Base-by-base conservation (phyloP, 345 rosid genomes). In the Barbarea vulgaris region DNA sequence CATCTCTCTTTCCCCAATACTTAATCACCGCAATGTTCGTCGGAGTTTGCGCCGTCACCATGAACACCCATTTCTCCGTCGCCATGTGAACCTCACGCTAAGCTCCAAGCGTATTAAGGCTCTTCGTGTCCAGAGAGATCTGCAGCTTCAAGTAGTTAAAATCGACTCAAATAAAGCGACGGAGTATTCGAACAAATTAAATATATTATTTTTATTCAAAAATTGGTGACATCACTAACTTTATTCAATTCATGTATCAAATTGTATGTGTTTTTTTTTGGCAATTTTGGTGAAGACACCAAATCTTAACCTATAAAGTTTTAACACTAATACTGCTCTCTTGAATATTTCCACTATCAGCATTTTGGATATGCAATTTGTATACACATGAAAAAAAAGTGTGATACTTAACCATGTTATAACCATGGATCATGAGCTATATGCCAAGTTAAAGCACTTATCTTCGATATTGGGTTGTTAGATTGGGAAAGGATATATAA, bases 1-100 rank as follows among this genome's bases (percentile, higher is more conserved):
- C 99, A 17, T 95, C 96, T 61, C 97, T 76, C 79, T 95, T 95
- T 2, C 99, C 99, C 98, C 99, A 93, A 68, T 93, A 95, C 87
- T 95, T 95, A 5, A 95, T 90, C 77, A 95, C 99, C 0, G 99
- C 97, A 24, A 92, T 95, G 81, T 93, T 95, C 6, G 99, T 92
- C 52, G 98, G 99, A 6, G 99, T 87, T 76, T 86, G 94, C 4
- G 97, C 99, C 24, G 99, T 95, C 73, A 84, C 85, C 90, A 80
- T 86, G 67, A 84, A 72, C 13, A 90, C 85, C 99, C 99, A 95
- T 72, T 72, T 72, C 55, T 82, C 82, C 68, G 80, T 75, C 81
- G 82, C 93, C 93, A 86, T 88, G 64, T 1, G 33, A 57, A 48
- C 24, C 11, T n/a, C 52, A 17, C 17, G 18, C 44, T 9, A 59